phyloP scores from a whole-genome alignment of 75 land plant genomes.

The Ceratopteris richardii region DNA sequence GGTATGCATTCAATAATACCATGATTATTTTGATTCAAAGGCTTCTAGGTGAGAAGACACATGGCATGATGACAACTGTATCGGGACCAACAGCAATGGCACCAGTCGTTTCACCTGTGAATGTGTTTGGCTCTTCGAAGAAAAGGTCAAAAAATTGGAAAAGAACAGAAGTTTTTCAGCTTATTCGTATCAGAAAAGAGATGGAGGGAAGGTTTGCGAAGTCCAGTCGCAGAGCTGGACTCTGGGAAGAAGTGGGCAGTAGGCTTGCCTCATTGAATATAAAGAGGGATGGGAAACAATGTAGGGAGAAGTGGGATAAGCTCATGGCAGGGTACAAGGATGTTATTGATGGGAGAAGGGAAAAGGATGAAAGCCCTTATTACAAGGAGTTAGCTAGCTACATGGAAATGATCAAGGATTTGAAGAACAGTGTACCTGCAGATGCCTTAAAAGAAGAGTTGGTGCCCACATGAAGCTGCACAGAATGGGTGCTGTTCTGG shows the following conservation, averaged over 20 bases:
- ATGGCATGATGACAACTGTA: neutral
- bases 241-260: constrained; percentile 43
- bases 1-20: constrained; percentile 28
- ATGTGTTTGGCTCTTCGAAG: constrained; percentile 18
- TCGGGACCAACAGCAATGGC: neutral
- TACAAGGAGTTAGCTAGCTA: constrained; percentile 20
- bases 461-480: no score
- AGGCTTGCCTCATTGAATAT: constrained; percentile 27
- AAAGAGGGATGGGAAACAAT: constrained; percentile 44
- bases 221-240: constrained; percentile 33
- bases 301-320: constrained; percentile 49
- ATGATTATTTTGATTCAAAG: constrained; percentile 27
- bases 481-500: no score
- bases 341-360: constrained; percentile 39
- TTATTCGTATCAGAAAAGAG: constrained; percentile 34
- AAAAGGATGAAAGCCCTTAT: constrained; percentile 37
- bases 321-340: constrained; percentile 46
- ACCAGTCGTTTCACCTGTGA: neutral
- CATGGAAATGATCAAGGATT: constrained; percentile 1
- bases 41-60: constrained; percentile 20
- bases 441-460: neutral
- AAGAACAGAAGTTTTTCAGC: constrained; percentile 36
- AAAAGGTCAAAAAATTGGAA: constrained; percentile 46
- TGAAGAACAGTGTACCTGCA: neutral
- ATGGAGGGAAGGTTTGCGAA: constrained; percentile 32